Evolutionary conservation across 108 stramenopile species (phyloP).

Genomic region (Fistulifera solaris): DNA sequence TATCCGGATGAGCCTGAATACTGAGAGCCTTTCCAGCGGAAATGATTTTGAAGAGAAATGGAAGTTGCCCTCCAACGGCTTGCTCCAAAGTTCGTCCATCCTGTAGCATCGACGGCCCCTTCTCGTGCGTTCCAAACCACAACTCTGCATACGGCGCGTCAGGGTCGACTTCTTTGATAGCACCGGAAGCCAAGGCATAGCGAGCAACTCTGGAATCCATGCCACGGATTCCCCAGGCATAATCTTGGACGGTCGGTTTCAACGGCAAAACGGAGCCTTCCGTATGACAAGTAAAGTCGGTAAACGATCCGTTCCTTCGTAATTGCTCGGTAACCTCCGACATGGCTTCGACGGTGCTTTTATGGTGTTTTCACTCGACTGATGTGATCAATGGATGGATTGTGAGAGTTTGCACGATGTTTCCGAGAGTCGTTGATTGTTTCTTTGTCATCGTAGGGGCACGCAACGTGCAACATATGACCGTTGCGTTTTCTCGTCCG

Average conservation of each 20-base stretch:
- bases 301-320: too few relatives aligned
- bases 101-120: conserved; percentile 43
- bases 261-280: conserved; percentile 16
- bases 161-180: conserved; percentile 61
- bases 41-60: conserved; percentile 87
- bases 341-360: too few relatives aligned
- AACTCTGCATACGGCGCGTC: conserved; percentile 82
- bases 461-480: too few relatives aligned
- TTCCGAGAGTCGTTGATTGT: too few relatives aligned
- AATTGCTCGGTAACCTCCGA: too few relatives aligned
- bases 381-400: too few relatives aligned
- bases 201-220: conserved; percentile 73
- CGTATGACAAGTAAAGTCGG: too few relatives aligned
- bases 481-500: too few relatives aligned
- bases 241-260: conserved; percentile 54
- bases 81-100: conserved; percentile 27
- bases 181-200: conserved; percentile 40
- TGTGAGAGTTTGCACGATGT: too few relatives aligned
- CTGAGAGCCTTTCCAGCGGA: conserved; percentile 68
- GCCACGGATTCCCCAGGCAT: conserved; percentile 77
- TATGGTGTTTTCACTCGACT: too few relatives aligned
- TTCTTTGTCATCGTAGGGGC: too few relatives aligned
- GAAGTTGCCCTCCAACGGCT: conserved; percentile 54
- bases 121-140: conserved; percentile 86
- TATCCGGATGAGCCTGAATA: conserved; percentile 90